phyloP scores from a whole-genome alignment of 2,329 filamentous ascomycete genomes.

The Hypoxylon sp. region DNA sequence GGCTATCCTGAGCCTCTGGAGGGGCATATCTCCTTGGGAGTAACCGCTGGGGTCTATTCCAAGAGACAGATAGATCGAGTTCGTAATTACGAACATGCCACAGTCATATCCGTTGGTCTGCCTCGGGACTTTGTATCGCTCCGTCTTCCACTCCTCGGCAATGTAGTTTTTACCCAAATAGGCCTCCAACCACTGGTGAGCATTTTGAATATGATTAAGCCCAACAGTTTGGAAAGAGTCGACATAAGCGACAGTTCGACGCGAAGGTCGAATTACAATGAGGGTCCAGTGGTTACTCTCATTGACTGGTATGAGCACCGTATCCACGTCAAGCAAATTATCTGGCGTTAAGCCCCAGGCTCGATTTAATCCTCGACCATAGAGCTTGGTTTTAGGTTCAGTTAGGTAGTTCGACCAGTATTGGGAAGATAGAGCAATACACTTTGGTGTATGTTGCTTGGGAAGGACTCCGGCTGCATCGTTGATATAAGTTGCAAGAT shows the following conservation, averaged over 20 bases:
- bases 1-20: constrained; percentile 73
- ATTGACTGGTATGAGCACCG: constrained; percentile 78
- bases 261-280: constrained; percentile 73
- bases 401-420: constrained; percentile 71
- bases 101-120: constrained; percentile 81
- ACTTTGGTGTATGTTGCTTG: constrained; percentile 67
- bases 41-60: constrained; percentile 67
- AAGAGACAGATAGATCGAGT: constrained; percentile 73
- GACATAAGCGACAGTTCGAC: constrained; percentile 74
- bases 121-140: constrained; percentile 62
- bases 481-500: constrained; percentile 72
- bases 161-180: constrained; percentile 68
- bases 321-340: constrained; percentile 74
- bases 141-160: constrained; percentile 70
- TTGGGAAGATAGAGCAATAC: constrained; percentile 73
- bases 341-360: constrained; percentile 67
- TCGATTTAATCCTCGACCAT: constrained; percentile 52
- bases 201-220: constrained; percentile 57
- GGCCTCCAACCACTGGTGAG: constrained; percentile 68
- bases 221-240: constrained; percentile 71
- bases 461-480: constrained; percentile 64
- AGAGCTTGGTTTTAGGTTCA: constrained; percentile 67
- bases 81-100: constrained; percentile 82
- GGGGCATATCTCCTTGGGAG: constrained; percentile 65
- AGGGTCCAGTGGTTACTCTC: constrained; percentile 77